Evolutionary conservation across 352 stramenopile species (phyloP), one percentile per base, ranked within the genome.

Genomic region (Globisporangium barbulae): DNA sequence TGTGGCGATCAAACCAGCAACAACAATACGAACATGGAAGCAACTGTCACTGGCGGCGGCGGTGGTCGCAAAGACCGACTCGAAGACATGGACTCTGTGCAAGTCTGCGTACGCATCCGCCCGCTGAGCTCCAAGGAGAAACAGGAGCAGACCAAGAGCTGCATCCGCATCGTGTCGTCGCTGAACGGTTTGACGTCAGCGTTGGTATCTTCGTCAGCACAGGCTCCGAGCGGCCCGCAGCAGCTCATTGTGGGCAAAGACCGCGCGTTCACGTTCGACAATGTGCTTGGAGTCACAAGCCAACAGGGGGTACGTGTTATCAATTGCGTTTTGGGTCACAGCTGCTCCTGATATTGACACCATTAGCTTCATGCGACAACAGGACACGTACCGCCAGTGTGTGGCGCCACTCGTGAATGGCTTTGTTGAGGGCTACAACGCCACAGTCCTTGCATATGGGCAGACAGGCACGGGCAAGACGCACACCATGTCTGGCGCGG

Each of bases 381-480:
- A 91, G 69, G 74, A 93, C 37, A 75, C 91, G 15, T 97, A 96
- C 61, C 71, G 74, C 0, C 56, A 67, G 21, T 93, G 79, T 61
- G 85, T 96, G 28, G 73, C 65, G 5, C 73, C 83, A 30, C 65
- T 97, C 10, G 75, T 97, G 7, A 54, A 91, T 21, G 74, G 84
- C n/a, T 94, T 93, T 59, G 68, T 91, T 15, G 80, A 93, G 50
- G 85, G 85, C 33, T 94, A 94, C 67, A 94, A 94, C 56, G 85
- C 85, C 28, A 91, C 84, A 2, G 79, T 96, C 41, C 64, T 95
- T 28, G 87, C 88, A 10, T 96, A 97, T 50, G 89, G 85, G 1
- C 87, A 96, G 35, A 96, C 90, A 22, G 89, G 89, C 6, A 97
- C 83, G 1, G 95, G 97, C 49, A 99, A 99, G 72, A 99, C 96